Percentiles rank a stretch among this genome's conserved stretches.
These are phyloP conservation scores for Euphorbia lathyris DNA, from an alignment of 345 rosid species.

Conservation along the genomic window DNA sequence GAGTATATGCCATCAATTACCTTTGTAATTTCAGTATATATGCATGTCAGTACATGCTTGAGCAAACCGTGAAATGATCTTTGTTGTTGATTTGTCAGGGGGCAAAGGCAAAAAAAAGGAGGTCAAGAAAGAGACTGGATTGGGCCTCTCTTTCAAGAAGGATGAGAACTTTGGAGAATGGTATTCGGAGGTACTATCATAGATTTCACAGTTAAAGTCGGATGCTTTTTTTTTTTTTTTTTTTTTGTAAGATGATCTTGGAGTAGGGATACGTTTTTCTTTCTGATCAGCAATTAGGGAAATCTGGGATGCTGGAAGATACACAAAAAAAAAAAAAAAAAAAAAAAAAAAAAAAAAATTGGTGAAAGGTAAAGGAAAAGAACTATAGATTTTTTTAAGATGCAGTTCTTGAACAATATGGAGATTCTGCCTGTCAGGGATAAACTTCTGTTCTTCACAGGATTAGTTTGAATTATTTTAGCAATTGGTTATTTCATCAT, in stretches of 20 bases:
- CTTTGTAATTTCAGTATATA: background rate
- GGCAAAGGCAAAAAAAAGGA: conserved; percentile 91
- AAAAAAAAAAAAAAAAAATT: background rate
- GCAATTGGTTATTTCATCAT: background rate
- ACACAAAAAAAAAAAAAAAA: background rate
- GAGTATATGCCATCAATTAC: conserved; percentile 1
- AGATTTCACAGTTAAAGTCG: background rate
- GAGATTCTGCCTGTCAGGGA: background rate
- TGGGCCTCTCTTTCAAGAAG: conserved; percentile 75
- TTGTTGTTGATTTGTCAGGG: conserved; percentile 22
- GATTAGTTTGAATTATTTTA: background rate
- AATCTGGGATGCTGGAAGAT: background rate
- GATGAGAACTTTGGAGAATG: conserved; percentile 95
- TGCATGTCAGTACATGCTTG: background rate
- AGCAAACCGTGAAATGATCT: background rate
- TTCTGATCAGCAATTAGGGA: background rate
- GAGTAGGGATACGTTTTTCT: background rate
- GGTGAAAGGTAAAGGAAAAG: background rate
- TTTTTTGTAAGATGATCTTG: background rate
- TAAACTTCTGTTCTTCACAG: background rate
- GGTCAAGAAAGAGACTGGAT: conserved; percentile 91
- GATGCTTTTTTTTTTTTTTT: background rate
- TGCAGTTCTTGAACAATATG: background rate
- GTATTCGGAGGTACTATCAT: conserved; percentile 76
- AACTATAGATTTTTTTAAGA: background rate